Base-by-base conservation (phyloP, 2,329 filamentous ascomycete species). In the Colletotrichum lini region DNA sequence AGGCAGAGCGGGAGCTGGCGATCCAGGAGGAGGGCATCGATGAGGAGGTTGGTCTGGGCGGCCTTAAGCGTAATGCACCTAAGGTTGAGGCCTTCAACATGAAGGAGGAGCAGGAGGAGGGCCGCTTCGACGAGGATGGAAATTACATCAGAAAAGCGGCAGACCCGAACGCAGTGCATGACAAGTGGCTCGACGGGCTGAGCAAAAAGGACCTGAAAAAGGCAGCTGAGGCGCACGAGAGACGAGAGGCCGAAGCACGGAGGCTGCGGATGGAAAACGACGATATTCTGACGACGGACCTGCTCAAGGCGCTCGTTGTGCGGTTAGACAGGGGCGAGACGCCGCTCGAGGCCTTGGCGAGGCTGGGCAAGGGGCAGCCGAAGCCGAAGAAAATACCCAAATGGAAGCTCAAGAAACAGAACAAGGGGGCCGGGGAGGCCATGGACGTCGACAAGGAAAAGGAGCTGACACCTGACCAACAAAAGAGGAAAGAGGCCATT, bases 11-110 rank as follows among this genome's bases (percentile, higher is more conserved):
- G n/a, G 91, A 94, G 60, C 89, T 93, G 73, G 95, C 94, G 38
- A 91, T 90, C 58, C 82, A 94, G 44, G 94, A 94, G 74, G 91
- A 93, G 72, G 93, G 90, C 21, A 79, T 98, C 18, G 96, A 98
- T 75, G 92, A 95, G 65, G 96, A 99, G 80, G 86, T 99, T 7
- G 96, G 96, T 2, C 92, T 94, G 1, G 96, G 96, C 16, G 93
- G 93, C 2, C 92, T 97, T 76, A 98, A 98, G 84, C 93, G 91
- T 77, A 94, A 98, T 80, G 96, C 96, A 2, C 96, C 96, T 2
- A 94, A 96, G 80, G 88, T 99, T 7, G 96, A 98, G 80, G 96
- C 96, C 3, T 99, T 99, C 87, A 98, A 99, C 79, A 93, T 99
- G 87, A 91, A 90, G 70, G 85, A 89, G 15, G 96, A 99, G 81